These are phyloP conservation scores for Backusella sp. DNA, from an alignment of 192 early-diverging fungal genomes.

Conservation along the genomic window DNA sequence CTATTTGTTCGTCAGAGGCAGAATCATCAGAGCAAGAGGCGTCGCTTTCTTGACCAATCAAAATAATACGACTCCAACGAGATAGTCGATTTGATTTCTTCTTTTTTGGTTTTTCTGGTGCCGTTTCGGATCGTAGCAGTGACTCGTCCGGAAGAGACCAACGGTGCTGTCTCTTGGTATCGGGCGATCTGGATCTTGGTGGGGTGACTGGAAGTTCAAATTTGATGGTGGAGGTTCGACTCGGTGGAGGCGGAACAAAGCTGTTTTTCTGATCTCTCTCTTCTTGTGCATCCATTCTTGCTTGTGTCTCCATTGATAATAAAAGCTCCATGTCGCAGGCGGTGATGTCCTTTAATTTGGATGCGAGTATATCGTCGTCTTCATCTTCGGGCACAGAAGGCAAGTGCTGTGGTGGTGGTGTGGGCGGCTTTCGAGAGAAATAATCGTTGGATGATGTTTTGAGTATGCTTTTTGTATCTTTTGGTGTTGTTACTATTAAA, in stretches of 20 bases:
- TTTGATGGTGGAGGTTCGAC: constrained; percentile 22
- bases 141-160: constrained; percentile 14
- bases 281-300: constrained; percentile 27
- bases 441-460: not conserved
- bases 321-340: constrained; percentile 28
- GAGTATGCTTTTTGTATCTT: not conserved
- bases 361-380: not conserved
- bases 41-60: constrained; percentile 2
- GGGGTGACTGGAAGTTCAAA: constrained; percentile 34
- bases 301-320: constrained; percentile 29
- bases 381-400: not conserved
- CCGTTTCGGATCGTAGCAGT: not conserved
- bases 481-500: not conserved
- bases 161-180: not conserved
- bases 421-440: not conserved
- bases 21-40: not conserved
- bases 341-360: constrained; percentile 15
- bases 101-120: not conserved
- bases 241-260: constrained; percentile 14
- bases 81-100: not conserved
- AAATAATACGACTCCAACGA: constrained; percentile 24
- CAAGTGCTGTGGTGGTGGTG: not conserved
- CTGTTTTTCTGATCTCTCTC: constrained; percentile 5
- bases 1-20: not conserved
- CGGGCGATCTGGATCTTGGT: constrained; percentile 21